A percentile compares a stretch with the other conserved stretches of the same genome.
phyloP scores from a whole-genome alignment of 345 rosid genomes.

The Nasturtium officinale region DNA sequence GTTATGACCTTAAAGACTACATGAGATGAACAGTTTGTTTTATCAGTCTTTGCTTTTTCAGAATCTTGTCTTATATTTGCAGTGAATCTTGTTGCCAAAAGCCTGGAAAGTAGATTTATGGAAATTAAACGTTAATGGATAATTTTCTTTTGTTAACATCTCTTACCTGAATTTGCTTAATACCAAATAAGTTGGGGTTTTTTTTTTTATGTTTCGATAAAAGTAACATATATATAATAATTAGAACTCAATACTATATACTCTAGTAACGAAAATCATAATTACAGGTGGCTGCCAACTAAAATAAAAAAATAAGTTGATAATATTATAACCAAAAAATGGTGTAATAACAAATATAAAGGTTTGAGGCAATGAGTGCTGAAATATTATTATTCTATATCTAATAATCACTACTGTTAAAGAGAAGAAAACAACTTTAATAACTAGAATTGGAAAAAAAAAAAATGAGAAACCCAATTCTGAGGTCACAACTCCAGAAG shows the following conservation, averaged over 20 bases:
- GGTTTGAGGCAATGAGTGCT: conserved; percentile 28
- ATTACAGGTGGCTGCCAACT: no score
- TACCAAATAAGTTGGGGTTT: conserved; percentile 7
- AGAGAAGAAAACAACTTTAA: conserved; percentile 32
- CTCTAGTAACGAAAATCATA: background rate
- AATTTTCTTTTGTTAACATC: background rate
- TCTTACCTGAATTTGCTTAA: background rate
- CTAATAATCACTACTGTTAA: conserved; percentile 24
- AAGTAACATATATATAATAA: background rate
- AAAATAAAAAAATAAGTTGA: background rate
- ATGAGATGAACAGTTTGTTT: conserved; percentile 14
- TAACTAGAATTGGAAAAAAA: conserved; percentile 18
- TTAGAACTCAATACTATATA: background rate
- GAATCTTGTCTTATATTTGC: background rate
- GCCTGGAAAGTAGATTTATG: background rate
- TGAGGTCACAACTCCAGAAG: conserved; percentile 40
- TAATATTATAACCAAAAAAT: background rate
- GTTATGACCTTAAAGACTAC: background rate
- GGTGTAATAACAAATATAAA: conserved; percentile 1
- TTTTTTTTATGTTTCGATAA: background rate
- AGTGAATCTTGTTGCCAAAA: background rate
- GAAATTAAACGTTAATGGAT: background rate
- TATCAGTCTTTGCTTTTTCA: conserved; percentile 9
- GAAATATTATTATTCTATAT: conserved; percentile 8
- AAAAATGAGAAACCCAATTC: conserved; percentile 40